Base-by-base conservation (phyloP, 2,329 filamentous ascomycete species). In the Blastomyces silverae region DNA sequence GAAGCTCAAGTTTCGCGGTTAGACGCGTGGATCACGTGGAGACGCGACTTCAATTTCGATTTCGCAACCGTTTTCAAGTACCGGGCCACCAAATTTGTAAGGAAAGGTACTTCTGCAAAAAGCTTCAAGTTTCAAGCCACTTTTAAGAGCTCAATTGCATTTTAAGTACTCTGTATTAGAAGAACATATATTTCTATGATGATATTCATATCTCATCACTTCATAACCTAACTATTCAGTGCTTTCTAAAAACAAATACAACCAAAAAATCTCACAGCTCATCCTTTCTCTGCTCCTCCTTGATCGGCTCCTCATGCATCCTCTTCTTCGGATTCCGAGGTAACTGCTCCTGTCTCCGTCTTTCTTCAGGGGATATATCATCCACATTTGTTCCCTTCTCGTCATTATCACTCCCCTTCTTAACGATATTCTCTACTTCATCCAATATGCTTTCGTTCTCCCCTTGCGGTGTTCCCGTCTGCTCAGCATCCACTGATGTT, bases 261-360 rank as follows among this genome's bases (percentile, higher is more conserved):
- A 5, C 60, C 44, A 52, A 31, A 37, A 28, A 61, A 22, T 13
- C 28, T 62, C 62, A 67, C 57, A 67, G 53, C 52, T 67, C 66
- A 60, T 67, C 65, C 64, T 69, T 71, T n/a, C 50, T 48, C 48
- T 61, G 53, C 17, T 68, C 68, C 44, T 73, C 69, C 55, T 71
- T 67, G 28, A 75, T 69, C 50, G 74, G 69, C 57, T 77, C 79
- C 64, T 81, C 79, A 70, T 76, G 80, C 79, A 81, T 81, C 64
- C 80, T 71, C 70, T 82, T 82, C 69, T 81, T 80, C 10, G 79
- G 70, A 69, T 82, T 82, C 31, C 75, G 73, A 44, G 77, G 76
- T 44, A 75, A 69, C 58, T 77, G 76, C 59, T 77, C 76, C 57
- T 78, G 74, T 59, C 70, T 68, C 34, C 70, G 67, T 50, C 70